Evolutionary conservation across 345 rosid species (phyloP).

Genomic region (Excoecaria cochinchinensis): DNA sequence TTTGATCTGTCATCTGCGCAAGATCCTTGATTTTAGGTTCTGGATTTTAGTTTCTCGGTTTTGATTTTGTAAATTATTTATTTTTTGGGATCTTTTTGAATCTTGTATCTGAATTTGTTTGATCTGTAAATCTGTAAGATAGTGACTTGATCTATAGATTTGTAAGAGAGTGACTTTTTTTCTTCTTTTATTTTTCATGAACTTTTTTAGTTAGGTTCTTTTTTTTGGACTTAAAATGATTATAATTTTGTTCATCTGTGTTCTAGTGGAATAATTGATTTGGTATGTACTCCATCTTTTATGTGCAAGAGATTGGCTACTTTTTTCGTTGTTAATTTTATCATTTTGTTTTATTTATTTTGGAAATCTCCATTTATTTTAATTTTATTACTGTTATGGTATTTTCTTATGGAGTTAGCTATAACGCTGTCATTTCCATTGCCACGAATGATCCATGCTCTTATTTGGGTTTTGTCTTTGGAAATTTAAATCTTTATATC

Average conservation of each 20-base stretch:
- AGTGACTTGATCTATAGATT: no score
- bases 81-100: no score
- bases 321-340: not conserved
- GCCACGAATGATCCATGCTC: not conserved
- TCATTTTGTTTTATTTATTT: not conserved
- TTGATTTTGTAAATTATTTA: no score
- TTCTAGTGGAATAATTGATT: not conserved
- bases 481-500: not conserved
- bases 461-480: not conserved
- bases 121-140: no score
- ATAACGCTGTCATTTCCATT: not conserved
- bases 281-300: not conserved
- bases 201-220: not conserved
- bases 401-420: not conserved
- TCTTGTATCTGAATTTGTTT: no score
- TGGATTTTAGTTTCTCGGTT: no score
- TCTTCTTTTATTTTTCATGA: no score
- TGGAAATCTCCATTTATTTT: not conserved
- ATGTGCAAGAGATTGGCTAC: not conserved
- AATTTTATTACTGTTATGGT: no score
- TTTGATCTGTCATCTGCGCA: no score
- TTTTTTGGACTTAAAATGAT: not conserved
- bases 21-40: no score
- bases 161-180: no score
- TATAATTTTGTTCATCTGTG: not conserved